Evolutionary conservation across 192 early-diverging fungal species (phyloP).

Genomic region (Lobosporangium transversale): DNA sequence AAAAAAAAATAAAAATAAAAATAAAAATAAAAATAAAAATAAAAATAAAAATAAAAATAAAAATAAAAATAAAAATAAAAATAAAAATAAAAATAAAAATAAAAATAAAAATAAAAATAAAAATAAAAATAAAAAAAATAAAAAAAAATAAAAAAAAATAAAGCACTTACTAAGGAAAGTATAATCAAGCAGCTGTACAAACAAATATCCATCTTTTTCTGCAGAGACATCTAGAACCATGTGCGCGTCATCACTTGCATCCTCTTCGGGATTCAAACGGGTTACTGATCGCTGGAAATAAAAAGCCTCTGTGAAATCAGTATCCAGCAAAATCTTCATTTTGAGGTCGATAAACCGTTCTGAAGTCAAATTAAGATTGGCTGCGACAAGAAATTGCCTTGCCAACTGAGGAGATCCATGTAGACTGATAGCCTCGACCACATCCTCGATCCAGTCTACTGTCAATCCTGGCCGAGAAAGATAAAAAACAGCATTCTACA

Average conservation of each 20-base stretch:
- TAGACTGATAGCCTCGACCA: conserved; percentile 24
- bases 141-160: not conserved
- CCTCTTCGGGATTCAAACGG: not conserved
- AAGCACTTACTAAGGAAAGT: conserved; percentile 23
- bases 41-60: too few species aligned
- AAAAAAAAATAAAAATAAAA: too few species aligned
- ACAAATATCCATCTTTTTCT: conserved; percentile 8
- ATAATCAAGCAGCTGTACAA: conserved; percentile 23
- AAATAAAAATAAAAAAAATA: not conserved
- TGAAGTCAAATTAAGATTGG: conserved; percentile 28
- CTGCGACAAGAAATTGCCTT: conserved; percentile 31
- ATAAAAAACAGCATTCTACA: conserved; percentile 41
- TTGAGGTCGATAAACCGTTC: conserved; percentile 27
- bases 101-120: too few species aligned
- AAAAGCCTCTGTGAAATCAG: conserved; percentile 42
- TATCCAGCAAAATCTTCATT: conserved; percentile 31
- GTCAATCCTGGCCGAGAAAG: conserved; percentile 41
- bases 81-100: too few species aligned
- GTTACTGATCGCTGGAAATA: conserved; percentile 34
- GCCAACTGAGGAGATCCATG: conserved; percentile 38
- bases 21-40: too few species aligned
- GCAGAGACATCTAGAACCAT: not conserved
- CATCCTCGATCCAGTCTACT: conserved; percentile 51
- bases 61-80: too few species aligned
- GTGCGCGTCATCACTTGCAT: not conserved